These are phyloP conservation scores for Capsella rubella DNA, from an alignment of 441 rosid species.

Conservation along the genomic window DNA sequence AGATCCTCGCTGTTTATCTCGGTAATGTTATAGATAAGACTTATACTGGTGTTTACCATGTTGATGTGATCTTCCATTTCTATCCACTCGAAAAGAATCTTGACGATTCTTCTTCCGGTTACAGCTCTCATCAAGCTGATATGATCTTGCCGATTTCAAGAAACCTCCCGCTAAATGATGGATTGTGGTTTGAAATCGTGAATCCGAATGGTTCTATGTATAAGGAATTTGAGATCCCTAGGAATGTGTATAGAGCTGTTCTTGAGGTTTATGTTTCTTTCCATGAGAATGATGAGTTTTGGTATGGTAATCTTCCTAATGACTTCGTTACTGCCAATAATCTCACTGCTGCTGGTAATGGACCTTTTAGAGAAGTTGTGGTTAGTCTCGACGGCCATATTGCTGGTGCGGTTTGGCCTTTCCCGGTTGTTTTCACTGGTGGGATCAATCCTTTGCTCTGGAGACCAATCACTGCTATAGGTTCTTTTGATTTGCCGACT, in stretches of 20 bases:
- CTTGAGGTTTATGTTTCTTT: constrained; percentile 90
- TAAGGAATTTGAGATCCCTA: constrained; percentile 66
- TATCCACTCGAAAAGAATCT: constrained; percentile 52
- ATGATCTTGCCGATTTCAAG: constrained; percentile 83
- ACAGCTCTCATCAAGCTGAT: constrained; percentile 60
- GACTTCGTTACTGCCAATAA: constrained; percentile 72
- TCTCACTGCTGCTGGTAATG: constrained; percentile 70
- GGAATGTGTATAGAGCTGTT: constrained; percentile 85
- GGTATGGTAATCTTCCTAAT: constrained; percentile 76
- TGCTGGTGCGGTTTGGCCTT: constrained; percentile 89
- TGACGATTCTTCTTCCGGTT: constrained; percentile 41
- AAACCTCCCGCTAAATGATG: constrained; percentile 67
- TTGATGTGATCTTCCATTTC: constrained; percentile 64
- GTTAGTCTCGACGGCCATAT: constrained; percentile 67
- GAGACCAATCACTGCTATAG: constrained; percentile 85
- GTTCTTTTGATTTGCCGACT: constrained; percentile 84
- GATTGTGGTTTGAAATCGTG: constrained; percentile 83
- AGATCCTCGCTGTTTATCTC: constrained; percentile 66
- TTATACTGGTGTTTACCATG: constrained; percentile 89
- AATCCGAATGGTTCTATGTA: constrained; percentile 50
- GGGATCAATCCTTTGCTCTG: constrained; percentile 83
- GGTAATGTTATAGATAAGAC: constrained; percentile 69
- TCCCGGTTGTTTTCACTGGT: constrained; percentile 89
- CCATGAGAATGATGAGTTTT: constrained; percentile 90
- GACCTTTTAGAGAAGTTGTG: constrained; percentile 90